Evolutionary conservation across 73 alveolate genomes (phyloP).

Genomic region (Stentor roeselii): DNA sequence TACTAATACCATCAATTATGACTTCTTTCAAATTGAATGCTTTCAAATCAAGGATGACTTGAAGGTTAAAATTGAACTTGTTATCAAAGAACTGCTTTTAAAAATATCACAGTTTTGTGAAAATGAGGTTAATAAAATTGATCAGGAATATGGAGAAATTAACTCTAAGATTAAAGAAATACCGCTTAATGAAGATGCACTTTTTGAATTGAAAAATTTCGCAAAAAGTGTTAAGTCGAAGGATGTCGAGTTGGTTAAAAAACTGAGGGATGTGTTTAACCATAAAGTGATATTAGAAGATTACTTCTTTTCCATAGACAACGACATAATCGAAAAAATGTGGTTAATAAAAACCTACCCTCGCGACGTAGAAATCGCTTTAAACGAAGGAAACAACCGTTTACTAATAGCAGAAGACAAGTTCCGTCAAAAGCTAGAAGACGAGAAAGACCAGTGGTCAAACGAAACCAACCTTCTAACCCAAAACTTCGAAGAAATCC

Average conservation of each 20-base stretch:
- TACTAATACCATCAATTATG: slow-evolving; percentile 38
- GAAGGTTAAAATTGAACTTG: slow-evolving; percentile 43
- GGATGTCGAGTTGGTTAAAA: slow-evolving; percentile 39
- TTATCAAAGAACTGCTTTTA: slow-evolving; percentile 49
- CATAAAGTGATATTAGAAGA: slow-evolving; percentile 57
- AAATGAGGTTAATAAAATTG: slow-evolving; percentile 43
- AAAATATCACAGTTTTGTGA: slow-evolving; percentile 46
- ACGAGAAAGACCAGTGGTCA: slow-evolving; percentile 49
- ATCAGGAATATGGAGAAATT: slow-evolving; percentile 41
- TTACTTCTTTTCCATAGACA: slow-evolving; percentile 44
- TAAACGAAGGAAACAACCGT: slow-evolving; percentile 48
- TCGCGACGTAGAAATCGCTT: slow-evolving; percentile 39
- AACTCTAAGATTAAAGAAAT: slow-evolving; percentile 33
- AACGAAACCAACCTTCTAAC: slow-evolving; percentile 30
- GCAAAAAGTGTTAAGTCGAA: slow-evolving; percentile 54
- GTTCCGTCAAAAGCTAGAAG: slow-evolving; percentile 53
- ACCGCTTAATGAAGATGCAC: slow-evolving; percentile 61
- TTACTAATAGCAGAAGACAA: slow-evolving; percentile 47
- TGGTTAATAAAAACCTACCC: slow-evolving; percentile 58
- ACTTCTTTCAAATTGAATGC: slow-evolving; percentile 55
- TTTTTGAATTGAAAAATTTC: slow-evolving; percentile 53
- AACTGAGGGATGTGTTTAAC: slow-evolving; percentile 49
- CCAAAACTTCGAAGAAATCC: slow-evolving; percentile 52
- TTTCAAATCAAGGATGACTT: slow-evolving; percentile 46
- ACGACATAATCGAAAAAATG: slow-evolving; percentile 39